Evolutionary conservation across 2,329 filamentous ascomycete genomes (phyloP).

Genomic region (Mycosphaerella arachidis): DNA sequence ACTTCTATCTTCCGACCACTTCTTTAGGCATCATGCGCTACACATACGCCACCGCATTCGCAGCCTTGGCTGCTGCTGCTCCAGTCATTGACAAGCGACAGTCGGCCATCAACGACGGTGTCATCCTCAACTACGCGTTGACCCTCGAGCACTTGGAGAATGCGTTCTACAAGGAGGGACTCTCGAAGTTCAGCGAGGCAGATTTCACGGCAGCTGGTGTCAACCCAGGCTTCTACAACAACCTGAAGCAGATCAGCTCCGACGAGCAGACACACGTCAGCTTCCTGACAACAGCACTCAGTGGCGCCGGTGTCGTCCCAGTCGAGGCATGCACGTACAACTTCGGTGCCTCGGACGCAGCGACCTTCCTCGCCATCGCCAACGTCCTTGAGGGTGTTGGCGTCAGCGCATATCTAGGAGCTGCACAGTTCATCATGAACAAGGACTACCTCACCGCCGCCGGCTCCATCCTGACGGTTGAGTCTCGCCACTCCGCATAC

Average conservation of each 20-base stretch:
- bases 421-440: slow-evolving; percentile 54
- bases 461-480: slow-evolving; percentile 60
- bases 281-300: slow-evolving; percentile 48
- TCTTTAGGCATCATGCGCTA: slow-evolving; percentile 12
- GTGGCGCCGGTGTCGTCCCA: slow-evolving; percentile 46
- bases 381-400: slow-evolving; percentile 55
- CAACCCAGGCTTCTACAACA: slow-evolving; percentile 51
- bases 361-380: slow-evolving; percentile 50
- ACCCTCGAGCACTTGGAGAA: slow-evolving; percentile 51
- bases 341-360: slow-evolving; percentile 39
- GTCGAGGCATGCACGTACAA: slow-evolving; percentile 54
- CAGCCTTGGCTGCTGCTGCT: slow-evolving; percentile 18
- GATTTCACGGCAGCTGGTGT: slow-evolving; percentile 52
- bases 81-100: slow-evolving; percentile 18
- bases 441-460: slow-evolving; percentile 58
- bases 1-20: neutral
- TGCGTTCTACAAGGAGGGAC: slow-evolving; percentile 58
- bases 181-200: slow-evolving; percentile 52
- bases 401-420: slow-evolving; percentile 58
- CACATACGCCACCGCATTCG: slow-evolving; percentile 17
- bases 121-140: slow-evolving; percentile 42
- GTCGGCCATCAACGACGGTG: slow-evolving; percentile 12
- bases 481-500: slow-evolving; percentile 61
- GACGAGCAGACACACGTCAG: slow-evolving; percentile 58
- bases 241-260: slow-evolving; percentile 52